phyloP scores from a whole-genome alignment of 2,329 filamentous ascomycete species.

The Penicillium sp. region DNA sequence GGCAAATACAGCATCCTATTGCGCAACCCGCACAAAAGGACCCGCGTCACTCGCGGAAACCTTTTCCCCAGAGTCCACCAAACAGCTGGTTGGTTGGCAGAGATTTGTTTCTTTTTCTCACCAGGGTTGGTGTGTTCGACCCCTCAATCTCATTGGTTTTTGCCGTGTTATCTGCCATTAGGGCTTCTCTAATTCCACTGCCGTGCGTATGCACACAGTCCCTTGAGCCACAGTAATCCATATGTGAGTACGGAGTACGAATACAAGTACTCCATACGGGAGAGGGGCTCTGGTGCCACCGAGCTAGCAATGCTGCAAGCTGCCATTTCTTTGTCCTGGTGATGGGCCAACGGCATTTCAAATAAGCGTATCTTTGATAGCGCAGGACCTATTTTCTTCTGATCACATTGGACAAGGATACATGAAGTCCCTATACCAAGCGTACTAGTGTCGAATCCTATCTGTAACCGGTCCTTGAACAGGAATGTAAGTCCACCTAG shows the following conservation, averaged over 20 bases:
- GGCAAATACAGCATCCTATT: not conserved
- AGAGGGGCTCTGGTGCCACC: not conserved
- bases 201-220: not conserved
- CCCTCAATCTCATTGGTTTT: not conserved
- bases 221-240: not conserved
- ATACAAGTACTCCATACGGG: not conserved
- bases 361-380: not conserved
- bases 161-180: constrained; percentile 10
- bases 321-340: not conserved
- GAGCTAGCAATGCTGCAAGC: not conserved
- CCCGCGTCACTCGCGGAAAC: not conserved
- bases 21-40: not conserved
- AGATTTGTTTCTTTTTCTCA: not conserved
- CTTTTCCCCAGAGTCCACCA: not conserved
- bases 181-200: constrained; percentile 15
- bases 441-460: not conserved
- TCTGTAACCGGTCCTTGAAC: not conserved
- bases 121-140: not conserved
- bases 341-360: not conserved
- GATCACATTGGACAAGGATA: not conserved
- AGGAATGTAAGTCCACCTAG: not conserved
- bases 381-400: not conserved
- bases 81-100: not conserved
- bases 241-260: no score
- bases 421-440: not conserved